Conservation (phyloP, 306 rosid genomes). For the Quercus suber region DNA sequence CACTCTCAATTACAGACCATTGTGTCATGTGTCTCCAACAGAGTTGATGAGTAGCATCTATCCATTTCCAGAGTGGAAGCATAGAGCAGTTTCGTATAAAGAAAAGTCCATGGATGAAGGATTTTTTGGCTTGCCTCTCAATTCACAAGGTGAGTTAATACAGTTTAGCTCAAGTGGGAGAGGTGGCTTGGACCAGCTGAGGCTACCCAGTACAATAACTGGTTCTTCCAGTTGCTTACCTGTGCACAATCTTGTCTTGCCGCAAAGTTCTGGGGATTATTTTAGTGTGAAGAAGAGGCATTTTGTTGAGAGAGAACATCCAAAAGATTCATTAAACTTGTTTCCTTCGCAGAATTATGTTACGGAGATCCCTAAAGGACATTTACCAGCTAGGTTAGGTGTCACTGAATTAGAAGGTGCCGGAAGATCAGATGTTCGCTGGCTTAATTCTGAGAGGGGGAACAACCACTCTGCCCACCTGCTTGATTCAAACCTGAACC, state of each 20-base stretch:
- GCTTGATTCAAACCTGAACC: constrained; percentile 39
- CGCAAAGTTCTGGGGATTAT: constrained; percentile 36
- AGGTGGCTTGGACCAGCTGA: constrained; percentile 36
- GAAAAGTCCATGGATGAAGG: constrained; percentile 40
- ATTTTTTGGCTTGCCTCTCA: constrained; percentile 81
- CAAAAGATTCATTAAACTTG: constrained; percentile 38
- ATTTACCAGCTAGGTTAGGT: constrained; percentile 59
- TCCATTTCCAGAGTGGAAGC: constrained; percentile 45
- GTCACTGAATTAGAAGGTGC: constrained; percentile 42
- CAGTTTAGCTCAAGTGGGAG: constrained; percentile 60
- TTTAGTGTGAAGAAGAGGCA: constrained; percentile 38
- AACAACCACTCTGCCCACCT: constrained; percentile 36
- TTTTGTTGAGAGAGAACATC: constrained; percentile 43
- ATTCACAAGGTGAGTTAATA: constrained; percentile 87
- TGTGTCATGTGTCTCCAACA: constrained; percentile 30
- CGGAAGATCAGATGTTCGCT: constrained; percentile 44
- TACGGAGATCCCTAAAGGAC: constrained; percentile 23
- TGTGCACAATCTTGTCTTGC: constrained; percentile 24
- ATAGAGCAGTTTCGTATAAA: constrained; percentile 34
- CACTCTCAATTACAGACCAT: constrained; percentile 32
- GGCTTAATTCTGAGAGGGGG: constrained; percentile 40
- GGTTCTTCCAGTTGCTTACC: constrained; percentile 50
- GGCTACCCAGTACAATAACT: constrained; percentile 33
- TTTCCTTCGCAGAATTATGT: constrained; percentile 39
- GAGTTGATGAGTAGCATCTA: constrained; percentile 40